These are phyloP conservation scores for Spiromastix sp. DNA, from an alignment of 2,329 filamentous ascomycete genomes.

Conservation along the genomic window DNA sequence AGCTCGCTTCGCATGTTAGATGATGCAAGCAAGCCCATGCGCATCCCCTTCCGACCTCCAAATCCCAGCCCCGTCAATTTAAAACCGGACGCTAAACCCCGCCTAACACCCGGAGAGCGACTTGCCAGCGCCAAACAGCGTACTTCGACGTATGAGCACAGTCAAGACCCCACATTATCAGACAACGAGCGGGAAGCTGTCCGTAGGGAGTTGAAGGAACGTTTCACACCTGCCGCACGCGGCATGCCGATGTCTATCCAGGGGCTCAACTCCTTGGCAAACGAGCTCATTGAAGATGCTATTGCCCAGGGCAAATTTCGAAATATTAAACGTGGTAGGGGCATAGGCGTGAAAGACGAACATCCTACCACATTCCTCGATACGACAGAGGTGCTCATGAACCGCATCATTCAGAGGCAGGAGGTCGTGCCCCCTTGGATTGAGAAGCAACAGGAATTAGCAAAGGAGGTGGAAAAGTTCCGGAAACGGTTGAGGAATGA, in stretches of 20 bases:
- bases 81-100: constrained; percentile 34
- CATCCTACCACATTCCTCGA: constrained; percentile 78
- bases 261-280: constrained; percentile 73
- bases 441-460: constrained; percentile 90
- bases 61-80: constrained; percentile 32
- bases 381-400: constrained; percentile 96
- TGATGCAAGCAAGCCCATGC: constrained; percentile 49
- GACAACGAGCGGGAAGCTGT: constrained; percentile 64
- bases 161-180: constrained; percentile 48
- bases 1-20: constrained; percentile 70
- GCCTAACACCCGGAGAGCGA: constrained; percentile 36
- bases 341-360: constrained; percentile 60
- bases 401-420: constrained; percentile 95
- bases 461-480: constrained; percentile 59
- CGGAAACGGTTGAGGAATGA: constrained; percentile 64
- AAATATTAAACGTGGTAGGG: constrained; percentile 70
- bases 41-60: constrained; percentile 32
- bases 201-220: constrained; percentile 64
- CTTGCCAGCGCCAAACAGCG: constrained; percentile 50
- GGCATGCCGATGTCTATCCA: constrained; percentile 65
- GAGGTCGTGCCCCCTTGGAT: constrained; percentile 97
- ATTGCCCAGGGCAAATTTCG: constrained; percentile 85
- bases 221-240: constrained; percentile 64
- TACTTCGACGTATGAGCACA: constrained; percentile 44
- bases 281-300: constrained; percentile 86